These are phyloP conservation scores for Botrytis squamosa DNA, from an alignment of 2,329 filamentous ascomycete genomes.

Conservation along the genomic window DNA sequence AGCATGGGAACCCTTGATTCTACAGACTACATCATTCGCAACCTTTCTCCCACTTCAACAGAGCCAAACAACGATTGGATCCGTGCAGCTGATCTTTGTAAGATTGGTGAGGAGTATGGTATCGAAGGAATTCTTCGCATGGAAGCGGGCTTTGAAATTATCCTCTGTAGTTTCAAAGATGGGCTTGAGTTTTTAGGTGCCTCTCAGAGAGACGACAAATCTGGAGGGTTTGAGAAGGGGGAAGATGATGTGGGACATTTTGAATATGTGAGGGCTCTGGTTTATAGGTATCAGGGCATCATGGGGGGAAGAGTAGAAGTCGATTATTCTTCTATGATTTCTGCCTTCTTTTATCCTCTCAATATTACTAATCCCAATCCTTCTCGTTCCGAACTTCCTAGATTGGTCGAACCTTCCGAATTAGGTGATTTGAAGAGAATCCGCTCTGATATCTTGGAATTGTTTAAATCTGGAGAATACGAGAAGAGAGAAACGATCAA, in stretches of 20 bases:
- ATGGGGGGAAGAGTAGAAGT: constrained; percentile 39
- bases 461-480: constrained; percentile 40
- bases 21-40: constrained; percentile 58
- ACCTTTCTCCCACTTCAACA: constrained; percentile 5
- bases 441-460: constrained; percentile 45
- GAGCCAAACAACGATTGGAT: constrained; percentile 47
- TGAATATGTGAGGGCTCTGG: constrained; percentile 44
- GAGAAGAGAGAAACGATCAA: constrained; percentile 28
- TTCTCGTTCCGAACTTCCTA: constrained; percentile 28
- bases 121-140: constrained; percentile 66
- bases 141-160: constrained; percentile 70
- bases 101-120: constrained; percentile 51
- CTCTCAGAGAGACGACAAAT: constrained; percentile 24
- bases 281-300: constrained; percentile 46
- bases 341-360: constrained; percentile 35
- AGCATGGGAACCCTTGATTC: constrained; percentile 64
- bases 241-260: constrained; percentile 22
- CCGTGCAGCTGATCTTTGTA: constrained; percentile 57
- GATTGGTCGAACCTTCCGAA: constrained; percentile 24
- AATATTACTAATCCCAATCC: constrained; percentile 36
- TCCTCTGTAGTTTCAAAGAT: constrained; percentile 60
- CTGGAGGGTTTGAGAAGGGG: not conserved
- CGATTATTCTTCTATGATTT: constrained; percentile 37
- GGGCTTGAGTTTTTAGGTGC: constrained; percentile 33
- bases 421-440: constrained; percentile 39